phyloP scores from a whole-genome alignment of 164 flowering plant species.

The Magnolia changhungtana region DNA sequence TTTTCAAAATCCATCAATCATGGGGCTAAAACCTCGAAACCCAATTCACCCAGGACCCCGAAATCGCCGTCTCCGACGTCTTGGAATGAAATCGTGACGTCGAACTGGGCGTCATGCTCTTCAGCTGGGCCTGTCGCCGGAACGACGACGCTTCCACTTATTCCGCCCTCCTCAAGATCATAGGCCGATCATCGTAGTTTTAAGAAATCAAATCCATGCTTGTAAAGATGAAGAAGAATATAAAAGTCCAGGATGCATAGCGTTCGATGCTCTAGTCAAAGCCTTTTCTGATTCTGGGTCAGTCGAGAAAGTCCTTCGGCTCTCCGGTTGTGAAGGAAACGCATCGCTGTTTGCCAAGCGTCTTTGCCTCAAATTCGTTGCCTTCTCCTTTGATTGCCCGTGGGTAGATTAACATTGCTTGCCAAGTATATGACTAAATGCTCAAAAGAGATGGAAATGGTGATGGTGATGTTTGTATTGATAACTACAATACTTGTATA shows the following conservation, averaged over 20 bases:
- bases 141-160: not conserved
- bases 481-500: slow-evolving; percentile 63
- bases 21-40: slow-evolving; percentile 44
- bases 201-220: not conserved
- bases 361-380: slow-evolving; percentile 60
- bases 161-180: not conserved
- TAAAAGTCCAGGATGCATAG: not conserved
- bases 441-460: slow-evolving; percentile 29
- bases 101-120: slow-evolving; percentile 56
- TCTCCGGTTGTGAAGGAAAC: slow-evolving; percentile 12
- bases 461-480: slow-evolving; percentile 29
- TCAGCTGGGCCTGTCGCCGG: slow-evolving; percentile 32
- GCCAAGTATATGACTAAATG: not conserved
- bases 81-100: slow-evolving; percentile 47
- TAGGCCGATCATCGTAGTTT: not conserved
- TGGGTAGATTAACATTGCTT: slow-evolving; percentile 32
- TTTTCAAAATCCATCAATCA: slow-evolving; percentile 37
- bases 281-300: not conserved
- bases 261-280: not conserved
- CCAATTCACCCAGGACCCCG: slow-evolving; percentile 28
- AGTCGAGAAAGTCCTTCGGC: not conserved
- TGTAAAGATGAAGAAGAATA: not conserved
- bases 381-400: slow-evolving; percentile 40
- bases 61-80: slow-evolving; percentile 37
- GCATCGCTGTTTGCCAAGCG: slow-evolving; percentile 37